Base-by-base conservation (phyloP, 2,329 filamentous ascomycete genomes). In the Diaporthe sp. region DNA sequence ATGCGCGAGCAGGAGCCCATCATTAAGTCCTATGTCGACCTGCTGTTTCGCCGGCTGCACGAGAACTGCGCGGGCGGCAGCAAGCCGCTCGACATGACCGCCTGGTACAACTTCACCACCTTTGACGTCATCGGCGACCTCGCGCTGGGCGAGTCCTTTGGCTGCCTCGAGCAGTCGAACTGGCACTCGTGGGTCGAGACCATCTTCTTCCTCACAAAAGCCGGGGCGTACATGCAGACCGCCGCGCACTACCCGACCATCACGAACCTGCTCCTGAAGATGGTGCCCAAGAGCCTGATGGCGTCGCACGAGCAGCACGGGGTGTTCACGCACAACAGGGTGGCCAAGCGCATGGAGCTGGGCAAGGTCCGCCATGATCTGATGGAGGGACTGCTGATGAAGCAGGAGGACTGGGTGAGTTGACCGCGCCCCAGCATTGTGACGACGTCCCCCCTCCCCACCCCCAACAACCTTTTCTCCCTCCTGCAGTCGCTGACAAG, bases 151-250 rank as follows among this genome's bases (percentile, higher is more conserved):
- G 75, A 77, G 44, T 22, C 75, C 0, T 77, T 77, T 10, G 75
- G 73, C 19, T 77, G 75, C 13, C 74, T 77, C 1, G 69, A 77
- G 37, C 55, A 39, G 15, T 61, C 68, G 1, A 25, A 58, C 10
- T 77, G 73, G 37, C 75, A 77, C 65, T 71, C 73, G 7, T 77
- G 75, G 75, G 70, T 77, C 5, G 10, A 69, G n/a, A 74, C 73
- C 55, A 70, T 77, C 70, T 77, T 77, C 37, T 44, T 42, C 22
- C 46, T 39, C 12, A 65, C 75, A 49, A 75, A 73, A 49, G 6
- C 53, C 10, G 49, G 55, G 7, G 55, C 57, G 3, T 77, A 62
- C 9, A 34, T 53, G 19, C 58, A 68, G 55, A 22, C 37, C 1
- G 57, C 69, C 17, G 72, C 28, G 7, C 67, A 55, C 42, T 70